phyloP scores from a whole-genome alignment of 2,329 filamentous ascomycete genomes.

The Pseudogymnoascus sp. region DNA sequence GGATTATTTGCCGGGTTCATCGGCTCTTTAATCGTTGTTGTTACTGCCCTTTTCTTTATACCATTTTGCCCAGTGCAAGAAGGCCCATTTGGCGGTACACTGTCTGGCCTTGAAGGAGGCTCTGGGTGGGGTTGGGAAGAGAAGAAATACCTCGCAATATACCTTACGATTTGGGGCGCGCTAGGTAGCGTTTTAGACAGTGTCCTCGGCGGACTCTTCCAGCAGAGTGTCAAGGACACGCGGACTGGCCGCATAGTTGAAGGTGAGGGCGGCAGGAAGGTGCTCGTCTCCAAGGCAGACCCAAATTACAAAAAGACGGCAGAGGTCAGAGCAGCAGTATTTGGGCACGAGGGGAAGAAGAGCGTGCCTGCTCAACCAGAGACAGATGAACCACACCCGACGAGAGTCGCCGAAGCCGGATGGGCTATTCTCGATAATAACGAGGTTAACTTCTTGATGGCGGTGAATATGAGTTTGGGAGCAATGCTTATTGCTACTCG shows the following conservation, averaged over 20 bases:
- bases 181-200: slow-evolving; percentile 82
- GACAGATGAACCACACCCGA: slow-evolving; percentile 27
- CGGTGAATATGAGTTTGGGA: slow-evolving; percentile 66
- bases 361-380: slow-evolving; percentile 32
- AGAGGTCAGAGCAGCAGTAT: slow-evolving; percentile 33
- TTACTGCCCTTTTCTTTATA: slow-evolving; percentile 54
- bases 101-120: slow-evolving; percentile 31
- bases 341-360: slow-evolving; percentile 37
- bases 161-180: slow-evolving; percentile 62
- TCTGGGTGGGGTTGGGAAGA: slow-evolving; percentile 46
- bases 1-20: slow-evolving; percentile 67
- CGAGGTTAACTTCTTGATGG: slow-evolving; percentile 90
- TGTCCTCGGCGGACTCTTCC: slow-evolving; percentile 73
- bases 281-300: slow-evolving; percentile 35
- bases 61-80: slow-evolving; percentile 48
- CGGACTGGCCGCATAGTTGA: slow-evolving; percentile 83
- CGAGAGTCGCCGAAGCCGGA: slow-evolving; percentile 52
- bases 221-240: slow-evolving; percentile 78
- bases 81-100: slow-evolving; percentile 1
- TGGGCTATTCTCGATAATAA: slow-evolving; percentile 86
- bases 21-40: slow-evolving; percentile 62
- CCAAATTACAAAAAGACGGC: slow-evolving; percentile 28
- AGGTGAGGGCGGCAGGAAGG: slow-evolving; percentile 62
- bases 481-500: slow-evolving; percentile 56
- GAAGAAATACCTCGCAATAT: slow-evolving; percentile 39